phyloP scores from a whole-genome alignment of 192 early-diverging fungal genomes.

The Pecoramyces ruminantium region DNA sequence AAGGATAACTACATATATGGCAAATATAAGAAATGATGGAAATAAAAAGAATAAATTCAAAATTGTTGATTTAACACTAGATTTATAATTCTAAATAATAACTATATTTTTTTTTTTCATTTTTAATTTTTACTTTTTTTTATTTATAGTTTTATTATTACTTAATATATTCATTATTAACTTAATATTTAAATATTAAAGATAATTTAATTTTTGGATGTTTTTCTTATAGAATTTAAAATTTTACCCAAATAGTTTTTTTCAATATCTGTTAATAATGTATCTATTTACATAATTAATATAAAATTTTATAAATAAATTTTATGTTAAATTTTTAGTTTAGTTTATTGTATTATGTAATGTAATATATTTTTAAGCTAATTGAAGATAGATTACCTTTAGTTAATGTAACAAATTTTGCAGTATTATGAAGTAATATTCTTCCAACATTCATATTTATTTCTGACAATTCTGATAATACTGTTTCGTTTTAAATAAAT shows the following conservation, averaged over 20 bases:
- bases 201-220: background rate
- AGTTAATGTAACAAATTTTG: background rate
- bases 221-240: too few relatives aligned
- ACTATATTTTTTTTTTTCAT: background rate
- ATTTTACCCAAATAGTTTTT: too few relatives aligned
- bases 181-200: background rate
- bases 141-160: too few relatives aligned
- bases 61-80: slow-evolving; percentile 31
- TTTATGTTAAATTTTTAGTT: too few relatives aligned
- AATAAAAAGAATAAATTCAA: slow-evolving; percentile 10
- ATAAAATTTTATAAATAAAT: too few relatives aligned
- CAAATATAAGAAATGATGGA: slow-evolving; percentile 14
- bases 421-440: background rate
- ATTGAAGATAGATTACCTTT: too few relatives aligned
- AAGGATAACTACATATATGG: slow-evolving; percentile 17
- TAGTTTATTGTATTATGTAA: too few relatives aligned
- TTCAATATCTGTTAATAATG: too few relatives aligned
- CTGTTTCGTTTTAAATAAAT: background rate
- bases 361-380: too few relatives aligned
- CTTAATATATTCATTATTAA: too few relatives aligned
- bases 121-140: too few relatives aligned
- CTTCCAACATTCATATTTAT: background rate
- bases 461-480: background rate
- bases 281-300: too few relatives aligned
- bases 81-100: slow-evolving; percentile 3